Percentiles rank a stretch among this genome's conserved stretches.
Conservation (phyloP, 1,284 basidiomycete genomes). For the Caloboletus firmus region DNA sequence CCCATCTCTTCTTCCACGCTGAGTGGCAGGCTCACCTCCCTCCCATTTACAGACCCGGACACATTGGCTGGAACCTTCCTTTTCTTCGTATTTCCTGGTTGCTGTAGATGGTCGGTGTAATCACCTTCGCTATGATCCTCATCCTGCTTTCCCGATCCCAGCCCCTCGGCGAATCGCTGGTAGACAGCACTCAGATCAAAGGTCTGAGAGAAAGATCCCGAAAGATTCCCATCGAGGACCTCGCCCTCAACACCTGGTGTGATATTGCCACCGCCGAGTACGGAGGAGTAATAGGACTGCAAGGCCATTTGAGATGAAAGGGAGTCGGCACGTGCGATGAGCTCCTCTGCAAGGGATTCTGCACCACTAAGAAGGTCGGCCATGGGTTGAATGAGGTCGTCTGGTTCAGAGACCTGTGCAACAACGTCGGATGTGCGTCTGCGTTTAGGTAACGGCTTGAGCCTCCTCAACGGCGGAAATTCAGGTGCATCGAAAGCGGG, state of each 20-base stretch:
- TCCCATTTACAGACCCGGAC: conserved; percentile 37
- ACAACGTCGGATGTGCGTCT: conserved; percentile 42
- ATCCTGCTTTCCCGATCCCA: conserved; percentile 30
- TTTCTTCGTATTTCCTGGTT: conserved; percentile 83
- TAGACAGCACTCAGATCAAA: conserved; percentile 33
- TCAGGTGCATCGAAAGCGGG: conserved; percentile 63
- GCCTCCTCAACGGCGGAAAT: conserved; percentile 56
- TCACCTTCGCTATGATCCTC: conserved; percentile 57
- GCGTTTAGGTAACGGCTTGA: conserved; percentile 76
- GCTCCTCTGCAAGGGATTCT: conserved; percentile 49
- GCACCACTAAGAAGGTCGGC: conserved; percentile 37
- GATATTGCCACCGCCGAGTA: conserved; percentile 43
- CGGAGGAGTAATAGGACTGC: conserved; percentile 62
- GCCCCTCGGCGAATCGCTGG: conserved; percentile 27
- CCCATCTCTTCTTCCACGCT: conserved; percentile 29
- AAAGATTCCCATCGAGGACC: conserved; percentile 16
- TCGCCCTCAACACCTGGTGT: conserved; percentile 34
- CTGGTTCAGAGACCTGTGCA: conserved; percentile 22
- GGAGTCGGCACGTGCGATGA: conserved; percentile 49
- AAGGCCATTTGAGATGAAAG: conserved; percentile 55
- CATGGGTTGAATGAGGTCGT: conserved; percentile 32
- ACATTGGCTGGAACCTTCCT: conserved; percentile 69
- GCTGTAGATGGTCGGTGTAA: conserved; percentile 63
- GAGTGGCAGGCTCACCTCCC: conserved; percentile 30
- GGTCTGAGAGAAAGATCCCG: conserved; percentile 24